These are phyloP conservation scores for Skeletonema marinoi DNA, from an alignment of 108 stramenopile genomes.

Conservation along the genomic window DNA sequence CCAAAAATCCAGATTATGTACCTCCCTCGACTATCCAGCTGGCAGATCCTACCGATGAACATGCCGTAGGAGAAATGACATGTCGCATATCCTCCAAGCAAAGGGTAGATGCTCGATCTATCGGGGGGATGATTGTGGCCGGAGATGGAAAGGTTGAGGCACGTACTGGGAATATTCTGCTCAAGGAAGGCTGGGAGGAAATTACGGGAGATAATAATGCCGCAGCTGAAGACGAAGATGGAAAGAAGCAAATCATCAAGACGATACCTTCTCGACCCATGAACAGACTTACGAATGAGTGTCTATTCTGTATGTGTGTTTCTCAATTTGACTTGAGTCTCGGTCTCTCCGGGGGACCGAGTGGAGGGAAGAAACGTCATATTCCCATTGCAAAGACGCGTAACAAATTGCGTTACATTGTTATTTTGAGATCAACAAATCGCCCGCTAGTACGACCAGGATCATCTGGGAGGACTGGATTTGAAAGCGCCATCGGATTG, in stretches of 20 bases:
- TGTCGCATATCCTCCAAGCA: conserved; percentile 38
- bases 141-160: conserved; percentile 48
- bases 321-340: conserved; percentile 40
- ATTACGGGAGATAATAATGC: not conserved
- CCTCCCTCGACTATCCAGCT: conserved; percentile 38
- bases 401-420: conserved; percentile 72
- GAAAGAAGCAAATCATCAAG: not conserved
- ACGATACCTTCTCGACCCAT: conserved; percentile 10
- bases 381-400: conserved; percentile 58
- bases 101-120: conserved; percentile 34
- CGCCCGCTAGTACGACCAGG: conserved; percentile 51
- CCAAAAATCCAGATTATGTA: conserved; percentile 30
- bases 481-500: conserved; percentile 11
- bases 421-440: conserved; percentile 78
- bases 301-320: conserved; percentile 44
- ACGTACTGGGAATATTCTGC: conserved; percentile 26
- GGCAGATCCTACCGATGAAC: conserved; percentile 41
- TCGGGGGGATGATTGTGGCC: conserved; percentile 39
- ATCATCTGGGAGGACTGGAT: conserved; percentile 10
- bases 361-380: conserved; percentile 43
- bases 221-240: conserved; percentile 1
- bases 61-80: conserved; percentile 48
- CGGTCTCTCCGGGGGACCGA: conserved; percentile 37
- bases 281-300: conserved; percentile 44
- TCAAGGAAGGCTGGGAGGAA: conserved; percentile 42